phyloP scores from a whole-genome alignment of 148 eudicot genomes.

The Camellia japonica region DNA sequence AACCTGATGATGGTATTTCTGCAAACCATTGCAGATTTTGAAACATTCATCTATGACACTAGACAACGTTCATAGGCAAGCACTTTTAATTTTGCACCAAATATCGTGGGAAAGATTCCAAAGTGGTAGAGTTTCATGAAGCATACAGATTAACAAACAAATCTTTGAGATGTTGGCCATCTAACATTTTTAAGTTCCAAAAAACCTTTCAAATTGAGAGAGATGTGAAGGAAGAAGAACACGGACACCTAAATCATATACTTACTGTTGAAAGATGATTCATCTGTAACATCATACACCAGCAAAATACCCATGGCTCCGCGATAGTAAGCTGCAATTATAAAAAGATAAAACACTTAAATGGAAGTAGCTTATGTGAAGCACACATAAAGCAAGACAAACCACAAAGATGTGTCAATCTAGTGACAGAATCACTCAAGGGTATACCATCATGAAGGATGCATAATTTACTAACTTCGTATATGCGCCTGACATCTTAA shows the following conservation, averaged over 20 bases:
- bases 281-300: slow-evolving; percentile 87
- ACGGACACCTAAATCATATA: slow-evolving; percentile 8
- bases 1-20: not conserved
- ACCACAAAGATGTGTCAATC: not conserved
- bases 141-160: not conserved
- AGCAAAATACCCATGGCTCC: slow-evolving; percentile 93
- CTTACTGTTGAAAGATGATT: slow-evolving; percentile 89
- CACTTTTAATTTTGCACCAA: not conserved
- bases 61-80: not conserved
- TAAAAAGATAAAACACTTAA: not conserved
- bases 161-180: not conserved
- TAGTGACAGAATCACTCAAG: not conserved
- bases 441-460: not conserved
- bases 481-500: not conserved
- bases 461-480: slow-evolving; percentile 1
- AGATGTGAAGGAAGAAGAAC: not conserved
- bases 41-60: not conserved
- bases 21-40: not conserved
- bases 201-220: not conserved
- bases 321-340: slow-evolving; percentile 70
- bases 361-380: not conserved
- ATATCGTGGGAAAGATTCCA: not conserved
- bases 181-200: not conserved
- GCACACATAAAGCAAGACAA: not conserved
- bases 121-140: not conserved